Conservation (phyloP, 2,329 filamentous ascomycete species). For the Pestalotiopsis sp. region DNA sequence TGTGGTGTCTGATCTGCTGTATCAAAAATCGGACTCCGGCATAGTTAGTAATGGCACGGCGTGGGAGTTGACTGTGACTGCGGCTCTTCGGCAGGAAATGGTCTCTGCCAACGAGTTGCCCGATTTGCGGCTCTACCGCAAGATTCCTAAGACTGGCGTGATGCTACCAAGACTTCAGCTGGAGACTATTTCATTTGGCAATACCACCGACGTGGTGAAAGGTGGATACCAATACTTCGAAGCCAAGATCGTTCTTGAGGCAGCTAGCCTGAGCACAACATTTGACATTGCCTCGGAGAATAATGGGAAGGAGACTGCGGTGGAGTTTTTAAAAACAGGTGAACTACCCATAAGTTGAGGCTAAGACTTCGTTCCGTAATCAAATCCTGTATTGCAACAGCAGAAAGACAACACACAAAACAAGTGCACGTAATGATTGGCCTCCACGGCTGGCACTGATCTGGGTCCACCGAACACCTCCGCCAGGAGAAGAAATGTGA, state of each 20-base stretch:
- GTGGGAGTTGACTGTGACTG: not conserved
- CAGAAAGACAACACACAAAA: too few relatives aligned
- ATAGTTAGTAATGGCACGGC: not conserved
- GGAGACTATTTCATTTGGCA: not conserved
- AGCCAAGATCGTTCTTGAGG: not conserved
- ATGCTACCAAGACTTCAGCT: not conserved
- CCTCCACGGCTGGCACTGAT: not conserved
- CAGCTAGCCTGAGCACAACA: not conserved
- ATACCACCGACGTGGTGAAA: not conserved
- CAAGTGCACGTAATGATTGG: not conserved
- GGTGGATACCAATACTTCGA: not conserved
- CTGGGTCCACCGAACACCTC: too few relatives aligned
- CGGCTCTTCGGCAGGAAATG: not conserved
- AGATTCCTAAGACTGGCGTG: not conserved
- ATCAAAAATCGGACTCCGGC: not conserved
- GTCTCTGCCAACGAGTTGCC: not conserved
- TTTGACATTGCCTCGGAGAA: not conserved
- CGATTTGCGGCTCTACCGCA: not conserved
- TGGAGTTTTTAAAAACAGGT: not conserved
- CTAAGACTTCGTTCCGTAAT: too few relatives aligned
- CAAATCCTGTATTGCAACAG: too few relatives aligned
- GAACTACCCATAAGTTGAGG: not conserved
- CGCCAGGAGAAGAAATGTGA: too few relatives aligned
- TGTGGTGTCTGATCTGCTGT: not conserved
- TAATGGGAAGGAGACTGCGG: not conserved